Percentiles rank a stretch among this genome's conserved stretches.
phyloP scores from a whole-genome alignment of 352 stramenopile genomes.

The Phytopythium montanum region DNA sequence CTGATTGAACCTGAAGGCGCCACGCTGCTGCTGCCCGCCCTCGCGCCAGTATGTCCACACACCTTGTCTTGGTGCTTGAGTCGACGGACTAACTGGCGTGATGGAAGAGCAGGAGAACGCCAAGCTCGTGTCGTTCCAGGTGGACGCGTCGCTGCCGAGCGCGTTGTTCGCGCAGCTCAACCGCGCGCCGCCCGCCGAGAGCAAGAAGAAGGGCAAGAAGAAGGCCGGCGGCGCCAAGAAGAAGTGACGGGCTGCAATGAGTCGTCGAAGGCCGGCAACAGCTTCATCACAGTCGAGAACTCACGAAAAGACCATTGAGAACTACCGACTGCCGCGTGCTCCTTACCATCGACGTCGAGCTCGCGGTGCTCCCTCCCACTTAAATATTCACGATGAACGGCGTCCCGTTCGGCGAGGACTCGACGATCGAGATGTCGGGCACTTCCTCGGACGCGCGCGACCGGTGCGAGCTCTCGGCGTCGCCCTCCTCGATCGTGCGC shows the following conservation, averaged over 20 bases:
- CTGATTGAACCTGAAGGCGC: constrained; percentile 64
- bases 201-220: constrained; percentile 81
- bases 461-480: constrained; percentile 3
- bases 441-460: background rate
- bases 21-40: constrained; percentile 48
- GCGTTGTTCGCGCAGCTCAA: constrained; percentile 76
- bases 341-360: background rate
- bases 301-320: constrained; percentile 4
- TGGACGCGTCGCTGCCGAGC: constrained; percentile 65
- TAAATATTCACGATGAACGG: constrained; percentile 64
- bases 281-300: background rate
- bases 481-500: constrained; percentile 31
- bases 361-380: constrained; percentile 1
- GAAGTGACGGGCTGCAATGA: constrained; percentile 1
- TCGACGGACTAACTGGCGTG: no score
- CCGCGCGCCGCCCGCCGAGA: constrained; percentile 57
- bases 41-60: constrained; percentile 38
- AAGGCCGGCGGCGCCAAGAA: constrained; percentile 71
- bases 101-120: constrained; percentile 53
- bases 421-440: constrained; percentile 26
- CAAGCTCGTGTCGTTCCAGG: constrained; percentile 70
- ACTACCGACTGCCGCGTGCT: background rate
- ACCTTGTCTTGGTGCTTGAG: background rate
- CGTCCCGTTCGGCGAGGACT: constrained; percentile 47
- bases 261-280: no score